These are phyloP conservation scores for Ilyonectria robusta DNA, from an alignment of 2,329 filamentous ascomycete species.

Conservation along the genomic window DNA sequence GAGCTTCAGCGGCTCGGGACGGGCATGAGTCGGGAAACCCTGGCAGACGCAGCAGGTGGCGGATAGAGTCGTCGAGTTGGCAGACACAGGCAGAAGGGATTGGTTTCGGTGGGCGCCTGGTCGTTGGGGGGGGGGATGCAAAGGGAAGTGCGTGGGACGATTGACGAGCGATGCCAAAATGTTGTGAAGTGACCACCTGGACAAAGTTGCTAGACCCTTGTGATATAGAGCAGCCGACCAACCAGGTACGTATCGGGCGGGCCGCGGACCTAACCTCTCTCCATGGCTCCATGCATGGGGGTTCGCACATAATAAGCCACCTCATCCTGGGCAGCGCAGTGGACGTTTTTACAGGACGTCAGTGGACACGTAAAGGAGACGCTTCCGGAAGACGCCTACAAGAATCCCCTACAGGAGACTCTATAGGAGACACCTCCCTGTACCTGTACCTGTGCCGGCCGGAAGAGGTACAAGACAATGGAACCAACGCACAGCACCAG, in stretches of 20 bases:
- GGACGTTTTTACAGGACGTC: neutral
- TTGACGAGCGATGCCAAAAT: slow-evolving; percentile 22
- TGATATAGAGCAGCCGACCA: slow-evolving; percentile 30
- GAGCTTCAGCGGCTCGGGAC: slow-evolving; percentile 35
- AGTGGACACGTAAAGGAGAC: neutral
- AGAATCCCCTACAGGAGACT: no score
- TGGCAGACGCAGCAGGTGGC: slow-evolving; percentile 26
- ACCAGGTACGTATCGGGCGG: slow-evolving; percentile 25
- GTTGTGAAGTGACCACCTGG: slow-evolving; percentile 34
- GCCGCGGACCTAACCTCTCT: slow-evolving; percentile 20
- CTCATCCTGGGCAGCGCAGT: slow-evolving; percentile 11
- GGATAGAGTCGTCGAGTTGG: neutral
- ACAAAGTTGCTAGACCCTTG: slow-evolving; percentile 32
- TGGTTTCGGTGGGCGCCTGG: slow-evolving; percentile 15
- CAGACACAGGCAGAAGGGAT: slow-evolving; percentile 11
- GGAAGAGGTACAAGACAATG: neutral
- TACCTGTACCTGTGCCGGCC: neutral
- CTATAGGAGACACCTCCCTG: no score
- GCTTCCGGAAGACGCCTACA: neutral
- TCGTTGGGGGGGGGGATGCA: slow-evolving; percentile 3
- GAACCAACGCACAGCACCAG: neutral
- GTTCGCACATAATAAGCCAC: slow-evolving; percentile 19
- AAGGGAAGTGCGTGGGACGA: slow-evolving; percentile 29
- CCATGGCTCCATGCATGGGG: slow-evolving; percentile 20
- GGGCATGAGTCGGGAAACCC: slow-evolving; percentile 27